Evolutionary conservation across 306 rosid genomes (phyloP).

Genomic region (Hylodesmum podocarpum): DNA sequence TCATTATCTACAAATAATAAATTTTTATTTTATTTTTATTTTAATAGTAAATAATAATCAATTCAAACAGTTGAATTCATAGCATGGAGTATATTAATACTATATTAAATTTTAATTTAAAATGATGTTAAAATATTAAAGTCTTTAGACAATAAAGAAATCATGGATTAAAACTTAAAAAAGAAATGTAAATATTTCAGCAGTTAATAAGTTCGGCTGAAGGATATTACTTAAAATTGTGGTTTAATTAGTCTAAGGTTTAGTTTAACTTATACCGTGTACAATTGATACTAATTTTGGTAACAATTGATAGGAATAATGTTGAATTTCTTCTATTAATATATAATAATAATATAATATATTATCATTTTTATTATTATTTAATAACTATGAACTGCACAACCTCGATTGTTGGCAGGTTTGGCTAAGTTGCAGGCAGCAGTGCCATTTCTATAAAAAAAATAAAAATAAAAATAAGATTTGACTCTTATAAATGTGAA

Average conservation of each 20-base stretch:
- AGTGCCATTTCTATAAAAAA: conserved; percentile 30
- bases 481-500: conserved; percentile 22
- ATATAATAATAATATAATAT: not conserved
- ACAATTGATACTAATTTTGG: too few species aligned
- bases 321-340: not conserved
- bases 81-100: not conserved
- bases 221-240: not conserved
- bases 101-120: not conserved
- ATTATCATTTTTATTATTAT: too few species aligned
- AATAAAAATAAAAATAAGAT: conserved; percentile 30
- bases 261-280: too few species aligned
- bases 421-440: conserved; percentile 33
- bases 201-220: not conserved
- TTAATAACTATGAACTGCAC: conserved; percentile 15
- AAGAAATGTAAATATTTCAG: not conserved
- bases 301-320: not conserved
- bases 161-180: not conserved
- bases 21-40: not conserved
- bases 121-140: too few species aligned
- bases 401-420: conserved; percentile 23
- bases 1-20: not conserved
- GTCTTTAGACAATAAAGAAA: not conserved
- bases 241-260: not conserved
- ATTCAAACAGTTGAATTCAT: not conserved
- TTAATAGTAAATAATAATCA: not conserved